phyloP scores from a whole-genome alignment of 345 rosid species.

The Litchi chinensis region DNA sequence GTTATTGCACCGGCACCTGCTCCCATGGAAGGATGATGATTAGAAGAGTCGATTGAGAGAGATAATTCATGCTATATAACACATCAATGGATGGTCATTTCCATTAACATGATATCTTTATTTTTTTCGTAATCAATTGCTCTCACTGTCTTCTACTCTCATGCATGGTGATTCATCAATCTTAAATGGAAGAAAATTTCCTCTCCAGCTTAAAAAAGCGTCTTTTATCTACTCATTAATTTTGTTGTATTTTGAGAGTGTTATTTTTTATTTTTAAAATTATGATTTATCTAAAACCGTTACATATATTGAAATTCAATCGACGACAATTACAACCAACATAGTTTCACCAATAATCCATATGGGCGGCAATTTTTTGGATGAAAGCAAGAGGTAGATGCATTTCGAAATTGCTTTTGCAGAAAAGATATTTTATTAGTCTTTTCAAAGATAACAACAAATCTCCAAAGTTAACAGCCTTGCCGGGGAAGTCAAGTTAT shows the following conservation, averaged over 20 bases:
- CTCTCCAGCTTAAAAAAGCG: background rate
- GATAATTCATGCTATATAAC: background rate
- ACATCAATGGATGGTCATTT: background rate
- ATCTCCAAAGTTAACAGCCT: too few species aligned
- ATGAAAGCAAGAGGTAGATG: background rate
- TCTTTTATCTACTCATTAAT: background rate
- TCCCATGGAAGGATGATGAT: constrained; percentile 14
- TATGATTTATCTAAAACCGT: too few species aligned
- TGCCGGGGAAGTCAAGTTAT: too few species aligned
- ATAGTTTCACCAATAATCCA: too few species aligned
- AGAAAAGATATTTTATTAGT: background rate
- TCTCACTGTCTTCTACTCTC: too few species aligned
- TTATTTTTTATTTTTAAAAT: too few species aligned
- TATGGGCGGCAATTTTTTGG: background rate
- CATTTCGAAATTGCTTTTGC: background rate
- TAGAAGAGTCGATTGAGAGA: background rate
- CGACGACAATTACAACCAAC: too few species aligned
- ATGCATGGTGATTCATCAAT: too few species aligned
- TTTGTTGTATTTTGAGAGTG: background rate
- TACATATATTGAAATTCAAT: too few species aligned
- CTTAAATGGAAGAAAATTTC: background rate
- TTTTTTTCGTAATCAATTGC: background rate
- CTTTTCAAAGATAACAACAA: too few species aligned
- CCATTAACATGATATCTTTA: background rate
- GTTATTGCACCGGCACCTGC: constrained; percentile 22